Evolutionary conservation across 2,329 filamentous ascomycete genomes (phyloP), one percentile per base, ranked within the genome.

Genomic region (Fusarium anthophilum): DNA sequence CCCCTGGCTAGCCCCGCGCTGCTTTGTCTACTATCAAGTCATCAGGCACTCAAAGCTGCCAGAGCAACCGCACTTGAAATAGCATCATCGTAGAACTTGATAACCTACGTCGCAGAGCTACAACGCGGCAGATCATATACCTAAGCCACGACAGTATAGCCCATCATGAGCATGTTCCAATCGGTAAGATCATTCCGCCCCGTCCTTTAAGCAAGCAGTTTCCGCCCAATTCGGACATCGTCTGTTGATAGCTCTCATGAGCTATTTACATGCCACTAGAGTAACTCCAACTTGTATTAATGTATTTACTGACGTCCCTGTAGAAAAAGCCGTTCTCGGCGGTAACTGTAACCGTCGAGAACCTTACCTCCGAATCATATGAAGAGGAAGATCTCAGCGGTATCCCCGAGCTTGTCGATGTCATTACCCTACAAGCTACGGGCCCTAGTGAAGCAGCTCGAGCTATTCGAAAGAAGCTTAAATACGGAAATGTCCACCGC

Each of bases 391-490:
- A 98, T 81, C 87, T 97, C 43, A 93, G 94, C 78, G 96, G 96
- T 30, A 94, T 99, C 74, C 94, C 96, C 45, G 95, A 98, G 78
- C 90, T 99, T 30, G 94, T 98, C 73, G 96, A 99, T 83, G 94
- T 96, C 64, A 94, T 99, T 81, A 93, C 93, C 75, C 91, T 99
- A 67, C 96, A 99, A 83, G 88, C 89, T 32, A 93, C 93, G 12
- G 96, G 96, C 0, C 94, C 96, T 4, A 89, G 91, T 18, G 96
- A 99, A 86, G 95, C 95, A 67, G 94, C 96, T 61, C 91, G 96
- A 80, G 95, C 96, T 54, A 90, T 99, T 77, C 91, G 96, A 69
- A 99, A 99, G 89, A 98, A 98, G 86, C 90, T 99, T 88, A 99
- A 99, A 86, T 98, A 99, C 83, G 96, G 96, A 77, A 97, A 91